Evolutionary conservation across 768 basidiomycete species (phyloP).

Genomic region (Mycena haematopus): DNA sequence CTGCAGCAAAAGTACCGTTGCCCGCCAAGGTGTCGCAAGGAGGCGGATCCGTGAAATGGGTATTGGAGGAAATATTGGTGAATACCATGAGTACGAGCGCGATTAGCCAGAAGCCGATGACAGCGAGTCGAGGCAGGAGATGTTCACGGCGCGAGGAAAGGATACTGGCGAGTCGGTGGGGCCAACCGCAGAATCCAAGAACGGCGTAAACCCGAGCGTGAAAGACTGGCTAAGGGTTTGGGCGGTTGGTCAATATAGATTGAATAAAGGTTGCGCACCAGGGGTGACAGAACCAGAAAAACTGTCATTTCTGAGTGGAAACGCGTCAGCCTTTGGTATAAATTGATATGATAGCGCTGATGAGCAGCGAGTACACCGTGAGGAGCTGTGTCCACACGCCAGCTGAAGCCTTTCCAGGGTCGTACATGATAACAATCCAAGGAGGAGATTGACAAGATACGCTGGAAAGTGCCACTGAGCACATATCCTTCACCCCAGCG

Average conservation of each 20-base stretch:
- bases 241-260: background rate
- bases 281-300: constrained; percentile 13
- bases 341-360: constrained; percentile 6
- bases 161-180: constrained; percentile 2
- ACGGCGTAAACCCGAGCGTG: constrained; percentile 5
- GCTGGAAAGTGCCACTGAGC: background rate
- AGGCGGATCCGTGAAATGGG: background rate
- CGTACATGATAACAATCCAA: constrained; percentile 10
- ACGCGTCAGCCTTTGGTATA: background rate
- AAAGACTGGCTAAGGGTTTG: background rate
- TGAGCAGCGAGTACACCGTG: constrained; percentile 12
- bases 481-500: background rate
- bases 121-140: constrained; percentile 2
- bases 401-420: constrained; percentile 1
- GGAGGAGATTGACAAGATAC: constrained; percentile 14
- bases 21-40: constrained; percentile 2
- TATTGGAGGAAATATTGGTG: background rate
- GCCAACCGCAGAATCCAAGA: background rate
- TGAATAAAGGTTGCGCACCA: background rate
- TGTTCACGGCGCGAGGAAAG: background rate
- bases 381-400: constrained; percentile 17
- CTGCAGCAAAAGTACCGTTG: background rate
- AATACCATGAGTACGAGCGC: background rate
- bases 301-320: constrained; percentile 9
- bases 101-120: background rate